Evolutionary conservation across 305 asterid genomes (phyloP), one percentile per base, ranked within the genome.

Genomic region (Fraxinus albicans): DNA sequence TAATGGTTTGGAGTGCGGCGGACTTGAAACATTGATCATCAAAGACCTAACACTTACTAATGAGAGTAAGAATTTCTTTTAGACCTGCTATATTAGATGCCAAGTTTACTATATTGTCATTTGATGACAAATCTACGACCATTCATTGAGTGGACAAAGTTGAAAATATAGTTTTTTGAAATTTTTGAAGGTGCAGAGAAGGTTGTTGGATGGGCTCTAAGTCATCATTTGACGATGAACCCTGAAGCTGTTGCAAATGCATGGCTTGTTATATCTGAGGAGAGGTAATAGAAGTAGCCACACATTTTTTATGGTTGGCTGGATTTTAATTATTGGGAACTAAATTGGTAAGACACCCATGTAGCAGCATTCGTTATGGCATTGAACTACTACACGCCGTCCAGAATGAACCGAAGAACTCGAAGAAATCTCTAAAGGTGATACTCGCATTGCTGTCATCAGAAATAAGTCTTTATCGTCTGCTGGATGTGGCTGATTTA

Each of bases 141-240:
- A 21, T 75, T 34, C 44, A 35, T 72, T 6, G 33, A 79, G 81
- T 82, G 55, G 31, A 40, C 76, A 17, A 79, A 78, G 42, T 38
- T 81, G 67, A 84, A 77, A 10, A 53, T 9, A 25, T 67, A 53
- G 25, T 70, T 50, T 88, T 85, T 79, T 78, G 36, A 76, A 72
- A 82, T 85, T 78, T 73, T 75, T 86, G 88, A 86, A 92, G 96
- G 96, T 89, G 93, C 96, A 42, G 94, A 92, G 81, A 92, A 91
- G 91, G 93, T 91, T 50, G 89, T 92, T 70, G 94, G 93, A 80
- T 92, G 96, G 96, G 96, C 94, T 85, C 80, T 92, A 87, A 92
- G 94, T 85, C 89, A 89, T 85, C 91, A 91, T 85, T 81, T 91
- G 83, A 92, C 89, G 90, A 78, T 81, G 70, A 86, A 89, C 83